Evolutionary conservation across 345 rosid species (phyloP).

Genomic region (Schrenkiella parvula): DNA sequence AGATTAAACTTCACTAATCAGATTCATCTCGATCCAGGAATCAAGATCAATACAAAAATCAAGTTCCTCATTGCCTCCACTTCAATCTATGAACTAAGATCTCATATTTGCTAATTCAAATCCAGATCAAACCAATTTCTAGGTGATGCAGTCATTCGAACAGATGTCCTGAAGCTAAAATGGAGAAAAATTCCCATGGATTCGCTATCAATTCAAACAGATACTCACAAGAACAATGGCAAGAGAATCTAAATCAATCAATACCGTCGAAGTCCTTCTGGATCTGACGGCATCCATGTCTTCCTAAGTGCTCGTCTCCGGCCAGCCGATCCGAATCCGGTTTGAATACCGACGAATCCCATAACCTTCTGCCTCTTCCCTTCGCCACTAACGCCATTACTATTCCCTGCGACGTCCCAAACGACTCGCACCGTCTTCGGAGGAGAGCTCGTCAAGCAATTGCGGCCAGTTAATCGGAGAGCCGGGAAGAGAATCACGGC

Average conservation of each 20-base stretch:
- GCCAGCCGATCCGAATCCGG: constrained; percentile 63
- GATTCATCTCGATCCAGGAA: background rate
- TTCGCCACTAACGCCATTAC: constrained; percentile 4
- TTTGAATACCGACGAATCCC: constrained; percentile 90
- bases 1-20: background rate
- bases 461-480: constrained; percentile 25
- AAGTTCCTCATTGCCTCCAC: background rate
- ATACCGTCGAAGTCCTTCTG: constrained; percentile 70
- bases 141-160: background rate
- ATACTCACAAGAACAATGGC: background rate
- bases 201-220: background rate
- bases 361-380: constrained; percentile 62
- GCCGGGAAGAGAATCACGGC: constrained; percentile 35
- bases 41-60: constrained; percentile 3
- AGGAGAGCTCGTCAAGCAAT: constrained; percentile 33
- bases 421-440: constrained; percentile 60
- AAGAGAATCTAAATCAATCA: background rate
- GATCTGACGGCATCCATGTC: constrained; percentile 94
- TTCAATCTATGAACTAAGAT: background rate
- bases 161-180: background rate
- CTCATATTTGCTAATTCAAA: constrained; percentile 5
- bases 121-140: constrained; percentile 1
- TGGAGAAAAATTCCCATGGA: background rate
- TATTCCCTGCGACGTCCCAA: constrained; percentile 45
- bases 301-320: constrained; percentile 71